Evolutionary conservation across 139 green algal species (phyloP).

Genomic region (Trebouxia sp.): DNA sequence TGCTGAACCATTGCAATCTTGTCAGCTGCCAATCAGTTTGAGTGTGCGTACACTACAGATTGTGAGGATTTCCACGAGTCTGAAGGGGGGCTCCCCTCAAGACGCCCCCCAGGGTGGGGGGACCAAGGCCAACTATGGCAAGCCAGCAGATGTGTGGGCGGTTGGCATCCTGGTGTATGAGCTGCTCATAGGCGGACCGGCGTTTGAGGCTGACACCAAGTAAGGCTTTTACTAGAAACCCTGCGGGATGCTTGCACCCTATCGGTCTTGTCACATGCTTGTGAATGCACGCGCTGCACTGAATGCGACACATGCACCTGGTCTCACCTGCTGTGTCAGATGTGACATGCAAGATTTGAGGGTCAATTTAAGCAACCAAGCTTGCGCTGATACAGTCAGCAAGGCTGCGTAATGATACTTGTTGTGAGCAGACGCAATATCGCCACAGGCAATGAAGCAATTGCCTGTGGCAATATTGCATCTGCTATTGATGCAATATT

Average conservation of each 20-base stretch:
- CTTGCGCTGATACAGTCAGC: too few species aligned
- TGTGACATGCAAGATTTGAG: too few species aligned
- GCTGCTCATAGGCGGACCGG: slow-evolving; percentile 66
- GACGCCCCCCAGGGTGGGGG: not conserved
- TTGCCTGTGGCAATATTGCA: too few species aligned
- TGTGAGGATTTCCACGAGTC: not conserved
- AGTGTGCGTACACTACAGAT: not conserved
- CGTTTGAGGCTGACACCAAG: slow-evolving; percentile 68
- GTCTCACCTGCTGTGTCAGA: not conserved
- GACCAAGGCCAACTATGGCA: slow-evolving; percentile 26
- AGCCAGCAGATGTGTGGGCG: slow-evolving; percentile 72
- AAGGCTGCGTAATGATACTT: too few species aligned
- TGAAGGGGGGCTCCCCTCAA: not conserved
- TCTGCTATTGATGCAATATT: too few species aligned
- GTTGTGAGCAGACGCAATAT: too few species aligned
- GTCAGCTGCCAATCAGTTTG: not conserved
- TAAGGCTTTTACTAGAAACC: slow-evolving; percentile 5
- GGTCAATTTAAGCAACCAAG: too few species aligned
- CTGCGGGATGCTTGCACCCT: slow-evolving; percentile 62
- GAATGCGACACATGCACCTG: not conserved
- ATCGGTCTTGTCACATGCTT: slow-evolving; percentile 52
- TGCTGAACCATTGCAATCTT: too few species aligned
- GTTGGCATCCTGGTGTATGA: slow-evolving; percentile 85
- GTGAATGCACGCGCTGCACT: slow-evolving; percentile 39
- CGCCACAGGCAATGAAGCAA: too few species aligned